These are phyloP conservation scores for Geotrichum cucujoidarum DNA, from an alignment of 1,139 yeast species.

Conservation along the genomic window DNA sequence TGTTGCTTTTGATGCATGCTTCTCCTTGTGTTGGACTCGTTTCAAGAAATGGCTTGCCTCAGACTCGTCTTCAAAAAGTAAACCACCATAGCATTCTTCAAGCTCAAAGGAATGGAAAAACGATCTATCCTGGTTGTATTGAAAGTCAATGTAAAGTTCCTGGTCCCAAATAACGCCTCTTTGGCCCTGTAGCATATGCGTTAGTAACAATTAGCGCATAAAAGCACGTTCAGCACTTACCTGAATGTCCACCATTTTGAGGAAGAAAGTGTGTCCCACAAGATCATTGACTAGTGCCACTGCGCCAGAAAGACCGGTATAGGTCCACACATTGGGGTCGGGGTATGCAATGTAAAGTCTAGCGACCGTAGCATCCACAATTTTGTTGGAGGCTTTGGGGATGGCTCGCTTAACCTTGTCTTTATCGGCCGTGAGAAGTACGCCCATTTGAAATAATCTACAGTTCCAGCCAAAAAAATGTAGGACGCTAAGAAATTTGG, in stretches of 20 bases:
- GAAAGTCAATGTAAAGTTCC: constrained; percentile 81
- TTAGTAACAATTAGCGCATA: constrained; percentile 1
- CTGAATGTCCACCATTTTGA: constrained; percentile 76
- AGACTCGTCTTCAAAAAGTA: constrained; percentile 78
- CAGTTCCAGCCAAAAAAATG: not conserved
- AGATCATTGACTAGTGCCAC: constrained; percentile 81
- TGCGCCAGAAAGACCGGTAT: constrained; percentile 88
- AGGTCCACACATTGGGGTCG: constrained; percentile 72
- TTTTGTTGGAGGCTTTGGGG: constrained; percentile 83
- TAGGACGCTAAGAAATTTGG: not conserved
- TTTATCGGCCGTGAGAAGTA: constrained; percentile 66
- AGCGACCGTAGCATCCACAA: constrained; percentile 87
- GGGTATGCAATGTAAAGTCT: constrained; percentile 88
- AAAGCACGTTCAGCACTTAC: constrained; percentile 19
- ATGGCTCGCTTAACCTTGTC: constrained; percentile 82
- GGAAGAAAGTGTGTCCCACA: constrained; percentile 89
- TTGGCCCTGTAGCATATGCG: constrained; percentile 45
- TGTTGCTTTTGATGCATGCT: constrained; percentile 83
- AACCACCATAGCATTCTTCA: constrained; percentile 85
- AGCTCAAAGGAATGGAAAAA: constrained; percentile 93
- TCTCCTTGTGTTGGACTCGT: constrained; percentile 67
- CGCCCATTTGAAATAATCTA: constrained; percentile 43
- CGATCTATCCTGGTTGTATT: constrained; percentile 87
- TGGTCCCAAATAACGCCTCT: constrained; percentile 96
- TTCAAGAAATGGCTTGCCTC: constrained; percentile 86